These are phyloP conservation scores for Mycena crocata DNA, from an alignment of 768 basidiomycete species.

Conservation along the genomic window DNA sequence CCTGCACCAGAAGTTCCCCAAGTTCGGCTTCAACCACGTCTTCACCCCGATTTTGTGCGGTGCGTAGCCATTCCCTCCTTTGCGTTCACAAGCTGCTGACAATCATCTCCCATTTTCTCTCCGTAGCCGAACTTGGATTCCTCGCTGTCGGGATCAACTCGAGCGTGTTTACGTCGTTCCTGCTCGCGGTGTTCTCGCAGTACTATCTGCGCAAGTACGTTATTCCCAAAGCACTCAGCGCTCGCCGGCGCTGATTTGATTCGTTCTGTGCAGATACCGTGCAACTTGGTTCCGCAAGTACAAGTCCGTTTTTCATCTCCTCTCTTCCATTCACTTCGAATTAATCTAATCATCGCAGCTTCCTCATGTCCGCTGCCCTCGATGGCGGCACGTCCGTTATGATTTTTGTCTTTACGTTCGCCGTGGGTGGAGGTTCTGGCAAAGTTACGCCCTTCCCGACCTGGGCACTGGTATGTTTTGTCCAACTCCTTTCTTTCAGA, in stretches of 20 bases:
- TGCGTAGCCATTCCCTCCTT: slow-evolving; percentile 29
- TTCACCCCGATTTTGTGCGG: slow-evolving; percentile 52
- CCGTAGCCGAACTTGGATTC: slow-evolving; percentile 28
- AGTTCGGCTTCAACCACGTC: slow-evolving; percentile 57
- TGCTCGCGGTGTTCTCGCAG: slow-evolving; percentile 47
- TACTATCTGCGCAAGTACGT: slow-evolving; percentile 49
- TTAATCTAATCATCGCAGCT: slow-evolving; percentile 15
- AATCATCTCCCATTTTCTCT: slow-evolving; percentile 16
- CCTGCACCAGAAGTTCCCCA: slow-evolving; percentile 59
- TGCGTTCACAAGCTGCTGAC: slow-evolving; percentile 31
- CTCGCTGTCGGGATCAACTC: slow-evolving; percentile 58
- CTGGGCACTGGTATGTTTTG: slow-evolving; percentile 40
- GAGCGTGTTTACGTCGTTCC: slow-evolving; percentile 35
- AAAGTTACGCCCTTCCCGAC: slow-evolving; percentile 35
- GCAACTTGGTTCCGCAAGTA: slow-evolving; percentile 52
- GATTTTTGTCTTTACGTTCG: slow-evolving; percentile 47
- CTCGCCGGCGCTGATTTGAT: background rate
- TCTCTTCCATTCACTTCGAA: background rate
- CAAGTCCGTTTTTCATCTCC: slow-evolving; percentile 30
- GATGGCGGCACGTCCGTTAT: slow-evolving; percentile 41
- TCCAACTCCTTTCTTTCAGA: background rate
- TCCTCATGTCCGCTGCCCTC: slow-evolving; percentile 32
- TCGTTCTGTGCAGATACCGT: slow-evolving; percentile 32
- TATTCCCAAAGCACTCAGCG: background rate
- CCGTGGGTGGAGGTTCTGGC: slow-evolving; percentile 43